Evolutionary conservation across 305 asterid species (phyloP).

Genomic region (Fraxinus albicans): DNA sequence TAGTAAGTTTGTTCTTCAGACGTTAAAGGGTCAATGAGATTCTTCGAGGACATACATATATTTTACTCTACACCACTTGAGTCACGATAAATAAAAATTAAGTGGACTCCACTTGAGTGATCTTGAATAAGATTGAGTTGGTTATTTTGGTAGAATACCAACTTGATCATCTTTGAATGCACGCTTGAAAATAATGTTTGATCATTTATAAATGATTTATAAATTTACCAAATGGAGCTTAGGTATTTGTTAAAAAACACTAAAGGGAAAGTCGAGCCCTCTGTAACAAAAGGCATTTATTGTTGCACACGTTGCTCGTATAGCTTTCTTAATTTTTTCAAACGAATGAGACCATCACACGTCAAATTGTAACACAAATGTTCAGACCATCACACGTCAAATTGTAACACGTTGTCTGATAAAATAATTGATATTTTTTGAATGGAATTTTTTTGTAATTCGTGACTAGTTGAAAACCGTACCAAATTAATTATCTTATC

Average conservation of each 20-base stretch:
- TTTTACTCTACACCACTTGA: not conserved
- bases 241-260: not conserved
- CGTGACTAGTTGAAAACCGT: not conserved
- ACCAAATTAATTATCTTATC: not conserved
- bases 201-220: not conserved
- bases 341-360: not conserved
- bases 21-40: not conserved
- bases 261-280: not conserved
- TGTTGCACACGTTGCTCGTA: not conserved
- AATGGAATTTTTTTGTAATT: not conserved
- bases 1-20: not conserved
- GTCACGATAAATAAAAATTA: not conserved
- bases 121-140: not conserved
- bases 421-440: not conserved
- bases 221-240: not conserved
- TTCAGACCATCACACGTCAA: not conserved
- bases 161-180: not conserved
- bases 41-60: not conserved
- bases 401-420: not conserved
- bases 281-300: not conserved
- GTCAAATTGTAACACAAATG: not conserved
- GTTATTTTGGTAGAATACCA: not conserved
- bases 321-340: not conserved
- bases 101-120: not conserved
- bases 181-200: not conserved